Conservation (phyloP, 1,284 basidiomycete genomes). For the Inonotus hispidus region DNA sequence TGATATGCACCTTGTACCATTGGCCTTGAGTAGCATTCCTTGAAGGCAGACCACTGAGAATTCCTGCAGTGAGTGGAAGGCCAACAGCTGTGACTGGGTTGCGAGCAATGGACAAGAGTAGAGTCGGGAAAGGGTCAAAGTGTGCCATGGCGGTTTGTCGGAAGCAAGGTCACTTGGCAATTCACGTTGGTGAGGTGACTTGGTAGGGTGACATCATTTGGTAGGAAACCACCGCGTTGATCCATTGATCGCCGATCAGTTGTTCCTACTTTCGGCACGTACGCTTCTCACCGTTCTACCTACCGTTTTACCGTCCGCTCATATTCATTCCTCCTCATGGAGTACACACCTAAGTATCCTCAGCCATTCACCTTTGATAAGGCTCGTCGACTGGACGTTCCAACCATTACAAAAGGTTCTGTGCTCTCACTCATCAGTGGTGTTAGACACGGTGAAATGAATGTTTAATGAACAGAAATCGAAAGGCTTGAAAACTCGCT, state of each 20-base stretch:
- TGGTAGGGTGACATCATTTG: neutral
- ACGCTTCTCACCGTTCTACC: neutral
- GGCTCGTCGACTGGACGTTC: conserved; percentile 9
- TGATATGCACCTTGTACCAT: conserved; percentile 52
- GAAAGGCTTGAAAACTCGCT: conserved; percentile 15
- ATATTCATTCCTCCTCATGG: neutral
- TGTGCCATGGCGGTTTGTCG: conserved; percentile 25
- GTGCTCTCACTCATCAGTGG: neutral
- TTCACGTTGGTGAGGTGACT: neutral
- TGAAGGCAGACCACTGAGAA: conserved; percentile 46
- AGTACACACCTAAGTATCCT: conserved; percentile 8
- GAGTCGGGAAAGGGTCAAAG: conserved; percentile 32
- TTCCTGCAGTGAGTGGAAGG: conserved; percentile 53
- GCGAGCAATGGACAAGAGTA: conserved; percentile 52
- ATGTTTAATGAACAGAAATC: conserved; percentile 9
- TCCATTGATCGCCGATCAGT: neutral
- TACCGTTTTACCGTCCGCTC: neutral
- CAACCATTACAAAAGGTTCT: conserved; percentile 15
- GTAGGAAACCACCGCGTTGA: neutral
- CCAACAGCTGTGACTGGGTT: conserved; percentile 59
- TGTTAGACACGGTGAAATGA: neutral
- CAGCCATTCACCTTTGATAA: conserved; percentile 16
- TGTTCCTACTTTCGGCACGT: neutral
- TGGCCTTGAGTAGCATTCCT: conserved; percentile 41
- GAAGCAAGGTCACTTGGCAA: neutral